A percentile compares a stretch with the other conserved stretches of the same genome.
Evolutionary conservation across 176 grass and related monocot species (phyloP).

Genomic region (Carex scoparia): DNA sequence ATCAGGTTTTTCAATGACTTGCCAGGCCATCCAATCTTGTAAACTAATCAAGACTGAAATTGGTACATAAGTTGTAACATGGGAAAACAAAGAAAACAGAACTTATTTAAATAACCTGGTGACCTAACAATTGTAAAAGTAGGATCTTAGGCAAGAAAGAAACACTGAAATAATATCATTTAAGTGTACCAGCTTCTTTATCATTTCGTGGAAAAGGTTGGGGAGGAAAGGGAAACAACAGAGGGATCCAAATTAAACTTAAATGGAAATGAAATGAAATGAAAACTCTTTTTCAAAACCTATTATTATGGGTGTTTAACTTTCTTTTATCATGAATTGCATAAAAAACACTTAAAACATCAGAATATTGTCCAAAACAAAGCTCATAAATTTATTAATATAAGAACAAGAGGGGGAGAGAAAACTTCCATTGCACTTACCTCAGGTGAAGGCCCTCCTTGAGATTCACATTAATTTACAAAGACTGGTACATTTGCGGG

Average conservation of each 20-base stretch:
- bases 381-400: background rate
- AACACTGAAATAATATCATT: too few relatives aligned
- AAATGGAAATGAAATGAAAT: too few relatives aligned
- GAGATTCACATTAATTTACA: conserved; percentile 28
- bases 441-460: background rate
- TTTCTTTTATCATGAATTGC: background rate
- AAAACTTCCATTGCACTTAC: background rate
- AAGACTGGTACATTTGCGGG: conserved; percentile 46
- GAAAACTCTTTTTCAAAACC: too few relatives aligned
- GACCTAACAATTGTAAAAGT: background rate
- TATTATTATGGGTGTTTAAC: too few relatives aligned
- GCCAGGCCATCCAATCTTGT: too few relatives aligned
- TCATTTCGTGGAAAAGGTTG: too few relatives aligned
- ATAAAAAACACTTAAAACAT: background rate
- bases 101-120: background rate
- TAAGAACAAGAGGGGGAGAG: background rate
- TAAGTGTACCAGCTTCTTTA: too few relatives aligned
- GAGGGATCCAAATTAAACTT: too few relatives aligned
- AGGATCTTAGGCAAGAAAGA: background rate
- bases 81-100: background rate
- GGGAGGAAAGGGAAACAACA: too few relatives aligned
- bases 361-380: background rate
- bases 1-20: background rate
- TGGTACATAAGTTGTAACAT: too few relatives aligned
- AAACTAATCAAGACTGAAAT: background rate